A percentile compares a stretch with the other conserved stretches of the same genome.
phyloP scores from a whole-genome alignment of 2,329 filamentous ascomycete species.

The Grosmannia clavigera region DNA sequence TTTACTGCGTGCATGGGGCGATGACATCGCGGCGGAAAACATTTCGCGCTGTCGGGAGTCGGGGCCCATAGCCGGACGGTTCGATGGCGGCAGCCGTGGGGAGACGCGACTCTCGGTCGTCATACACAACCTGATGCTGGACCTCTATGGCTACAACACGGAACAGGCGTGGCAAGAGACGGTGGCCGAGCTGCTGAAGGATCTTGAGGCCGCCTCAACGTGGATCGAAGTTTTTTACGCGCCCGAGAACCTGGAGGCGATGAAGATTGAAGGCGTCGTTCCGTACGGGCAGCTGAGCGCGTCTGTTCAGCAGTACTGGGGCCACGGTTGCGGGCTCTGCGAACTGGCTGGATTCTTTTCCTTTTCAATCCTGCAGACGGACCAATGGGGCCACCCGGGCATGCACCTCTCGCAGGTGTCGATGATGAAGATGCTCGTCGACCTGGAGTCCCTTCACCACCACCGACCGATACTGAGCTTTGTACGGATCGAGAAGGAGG shows the following conservation, averaged over 20 bases:
- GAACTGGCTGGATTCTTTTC: constrained; percentile 10
- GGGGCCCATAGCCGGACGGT: constrained; percentile 4
- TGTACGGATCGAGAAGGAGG: constrained; percentile 12
- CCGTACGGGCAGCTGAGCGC: constrained; percentile 4
- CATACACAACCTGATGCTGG: constrained; percentile 17
- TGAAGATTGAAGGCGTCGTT: constrained; percentile 1
- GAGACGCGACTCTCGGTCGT: constrained; percentile 13
- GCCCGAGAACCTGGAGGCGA: constrained; percentile 5
- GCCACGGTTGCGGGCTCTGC: constrained; percentile 10
- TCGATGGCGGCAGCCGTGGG: background rate
- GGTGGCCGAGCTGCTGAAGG: constrained; percentile 7
- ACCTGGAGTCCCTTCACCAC: constrained; percentile 21
- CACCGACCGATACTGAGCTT: constrained; percentile 20
- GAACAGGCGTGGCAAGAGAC: constrained; percentile 11
- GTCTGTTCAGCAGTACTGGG: constrained; percentile 4
- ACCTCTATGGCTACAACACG: constrained; percentile 9
- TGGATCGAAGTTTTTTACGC: constrained; percentile 10
- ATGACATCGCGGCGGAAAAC: constrained; percentile 11
- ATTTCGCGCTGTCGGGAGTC: constrained; percentile 10
- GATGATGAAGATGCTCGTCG: constrained; percentile 19
- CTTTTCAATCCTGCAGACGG: constrained; percentile 10
- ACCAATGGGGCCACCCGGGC: constrained; percentile 14
- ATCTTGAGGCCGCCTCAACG: constrained; percentile 5
- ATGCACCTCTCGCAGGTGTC: constrained; percentile 9
- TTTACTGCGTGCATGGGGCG: constrained; percentile 11